Percentiles rank a stretch among this genome's conserved stretches.
phyloP scores from a whole-genome alignment of 768 basidiomycete species.

The Pulveroboletus sp. region DNA sequence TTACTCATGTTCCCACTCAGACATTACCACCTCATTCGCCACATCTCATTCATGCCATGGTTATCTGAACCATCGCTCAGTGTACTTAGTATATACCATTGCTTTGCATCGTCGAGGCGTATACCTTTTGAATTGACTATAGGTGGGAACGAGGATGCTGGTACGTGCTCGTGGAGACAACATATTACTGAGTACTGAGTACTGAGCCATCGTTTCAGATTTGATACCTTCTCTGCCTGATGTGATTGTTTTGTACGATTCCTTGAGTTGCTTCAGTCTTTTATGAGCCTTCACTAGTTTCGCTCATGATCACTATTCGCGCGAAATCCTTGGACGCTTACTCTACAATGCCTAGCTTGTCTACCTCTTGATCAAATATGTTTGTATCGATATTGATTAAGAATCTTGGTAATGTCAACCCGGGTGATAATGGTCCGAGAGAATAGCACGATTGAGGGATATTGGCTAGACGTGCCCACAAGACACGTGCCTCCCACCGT shows the following conservation, averaged over 20 bases:
- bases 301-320: no score
- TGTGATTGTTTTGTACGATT: background rate
- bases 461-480: conserved; percentile 11
- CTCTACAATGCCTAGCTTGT: no score
- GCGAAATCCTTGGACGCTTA: background rate
- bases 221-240: background rate
- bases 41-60: background rate
- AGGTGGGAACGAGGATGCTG: background rate
- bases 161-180: no score
- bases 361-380: no score
- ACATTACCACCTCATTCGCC: background rate
- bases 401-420: background rate
- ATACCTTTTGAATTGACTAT: background rate
- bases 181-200: background rate
- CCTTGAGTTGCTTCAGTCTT: background rate
- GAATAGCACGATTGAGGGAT: background rate
- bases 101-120: conserved; percentile 3
- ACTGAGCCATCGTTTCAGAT: background rate
- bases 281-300: background rate
- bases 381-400: no score
- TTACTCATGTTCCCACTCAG: background rate
- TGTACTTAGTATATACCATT: conserved; percentile 13
- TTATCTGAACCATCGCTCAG: conserved; percentile 11
- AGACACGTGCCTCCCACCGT: background rate
- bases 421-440: conserved; percentile 1